phyloP scores from a whole-genome alignment of 140 eudicot genomes.

The Cichorium intybus region DNA sequence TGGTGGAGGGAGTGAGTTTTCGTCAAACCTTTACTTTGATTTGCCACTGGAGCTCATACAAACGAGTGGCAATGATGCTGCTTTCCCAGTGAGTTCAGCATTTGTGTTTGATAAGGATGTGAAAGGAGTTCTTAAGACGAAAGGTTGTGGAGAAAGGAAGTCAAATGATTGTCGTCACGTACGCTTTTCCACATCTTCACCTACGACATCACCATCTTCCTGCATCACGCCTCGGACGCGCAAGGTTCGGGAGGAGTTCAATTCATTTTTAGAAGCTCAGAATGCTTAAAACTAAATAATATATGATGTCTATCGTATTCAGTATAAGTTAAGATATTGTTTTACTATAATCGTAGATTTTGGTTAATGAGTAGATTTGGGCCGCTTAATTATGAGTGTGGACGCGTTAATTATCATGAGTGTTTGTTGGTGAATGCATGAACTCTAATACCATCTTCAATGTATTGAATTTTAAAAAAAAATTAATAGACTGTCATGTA shows the following conservation, averaged over 20 bases:
- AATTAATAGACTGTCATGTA: no score
- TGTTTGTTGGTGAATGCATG: no score
- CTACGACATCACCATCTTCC: slow-evolving; percentile 44
- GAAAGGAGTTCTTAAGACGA: slow-evolving; percentile 57
- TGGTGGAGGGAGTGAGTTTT: slow-evolving; percentile 30
- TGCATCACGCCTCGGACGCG: slow-evolving; percentile 52
- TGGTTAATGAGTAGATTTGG: background rate
- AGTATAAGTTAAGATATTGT: background rate
- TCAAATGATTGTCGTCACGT: slow-evolving; percentile 58
- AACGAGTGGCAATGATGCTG: slow-evolving; percentile 53
- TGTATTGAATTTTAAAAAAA: no score
- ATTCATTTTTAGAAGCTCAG: slow-evolving; percentile 72
- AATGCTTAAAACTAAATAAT: slow-evolving; percentile 26
- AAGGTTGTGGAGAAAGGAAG: slow-evolving; percentile 27
- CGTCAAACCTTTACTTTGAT: slow-evolving; percentile 61
- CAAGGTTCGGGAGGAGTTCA: slow-evolving; percentile 62
- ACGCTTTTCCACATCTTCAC: slow-evolving; percentile 67
- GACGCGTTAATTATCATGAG: no score
- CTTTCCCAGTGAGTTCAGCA: slow-evolving; percentile 65
- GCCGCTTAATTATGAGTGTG: no score
- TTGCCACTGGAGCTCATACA: slow-evolving; percentile 79
- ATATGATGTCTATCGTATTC: background rate
- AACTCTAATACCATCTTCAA: no score
- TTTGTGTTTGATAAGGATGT: slow-evolving; percentile 74
- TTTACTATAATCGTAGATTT: background rate